These are phyloP conservation scores for Tripidium arundinaceum DNA, from an alignment of 202 grass and related monocot species.

Conservation along the genomic window DNA sequence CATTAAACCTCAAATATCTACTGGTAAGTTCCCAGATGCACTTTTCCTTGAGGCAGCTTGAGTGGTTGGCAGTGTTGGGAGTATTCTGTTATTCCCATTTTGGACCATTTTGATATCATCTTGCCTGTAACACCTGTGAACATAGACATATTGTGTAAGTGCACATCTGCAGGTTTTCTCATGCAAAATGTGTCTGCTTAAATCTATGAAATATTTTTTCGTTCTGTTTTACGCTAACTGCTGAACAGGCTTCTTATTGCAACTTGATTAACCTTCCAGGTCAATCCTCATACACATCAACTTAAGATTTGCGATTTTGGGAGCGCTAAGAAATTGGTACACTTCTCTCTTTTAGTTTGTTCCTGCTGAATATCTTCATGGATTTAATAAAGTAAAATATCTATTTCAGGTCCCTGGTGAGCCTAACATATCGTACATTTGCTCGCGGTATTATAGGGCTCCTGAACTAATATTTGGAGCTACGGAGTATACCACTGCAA, in stretches of 20 bases:
- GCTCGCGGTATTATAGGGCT: constrained; percentile 97
- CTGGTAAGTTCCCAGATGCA: constrained; percentile 55
- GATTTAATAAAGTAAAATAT: constrained; percentile 30
- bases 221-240: constrained; percentile 8
- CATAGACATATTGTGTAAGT: background rate
- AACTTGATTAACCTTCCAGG: constrained; percentile 48
- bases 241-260: background rate
- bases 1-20: constrained; percentile 98
- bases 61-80: background rate
- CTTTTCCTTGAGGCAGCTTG: background rate
- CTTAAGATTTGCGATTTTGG: constrained; percentile 98
- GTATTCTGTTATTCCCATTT: background rate
- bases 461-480: constrained; percentile 99
- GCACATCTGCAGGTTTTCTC: background rate
- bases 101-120: background rate
- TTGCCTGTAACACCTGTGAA: constrained; percentile 4
- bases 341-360: background rate
- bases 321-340: constrained; percentile 97
- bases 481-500: constrained; percentile 87
- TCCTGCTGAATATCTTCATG: constrained; percentile 15
- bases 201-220: background rate
- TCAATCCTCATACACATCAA: constrained; percentile 93
- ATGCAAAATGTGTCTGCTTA: background rate
- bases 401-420: constrained; percentile 80
- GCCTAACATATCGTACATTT: constrained; percentile 99